A percentile compares a stretch with the other conserved stretches of the same genome.
Conservation (phyloP, 2,329 filamentous ascomycete genomes). For the Neonectria ditissima region DNA sequence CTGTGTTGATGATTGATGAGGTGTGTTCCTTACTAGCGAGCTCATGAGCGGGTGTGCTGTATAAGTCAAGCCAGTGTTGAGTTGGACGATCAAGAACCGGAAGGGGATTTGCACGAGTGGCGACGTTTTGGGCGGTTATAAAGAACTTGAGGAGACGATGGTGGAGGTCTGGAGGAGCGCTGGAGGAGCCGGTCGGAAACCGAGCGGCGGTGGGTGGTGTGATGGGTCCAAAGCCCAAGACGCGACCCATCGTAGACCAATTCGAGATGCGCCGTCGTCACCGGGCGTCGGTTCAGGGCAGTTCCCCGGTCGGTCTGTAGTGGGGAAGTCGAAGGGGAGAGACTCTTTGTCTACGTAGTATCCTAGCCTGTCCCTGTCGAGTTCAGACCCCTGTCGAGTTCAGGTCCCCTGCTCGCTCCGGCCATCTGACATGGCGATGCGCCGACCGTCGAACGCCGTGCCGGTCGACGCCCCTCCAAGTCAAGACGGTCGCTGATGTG, state of each 20-base stretch:
- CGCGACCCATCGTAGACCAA: constrained; percentile 40
- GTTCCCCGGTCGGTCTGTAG: neutral
- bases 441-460: constrained; percentile 35
- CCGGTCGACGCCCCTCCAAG: constrained; percentile 21
- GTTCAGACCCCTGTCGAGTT: constrained; percentile 7
- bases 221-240: constrained; percentile 38
- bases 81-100: constrained; percentile 22
- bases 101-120: constrained; percentile 33
- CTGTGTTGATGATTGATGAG: constrained; percentile 31
- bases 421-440: constrained; percentile 42
- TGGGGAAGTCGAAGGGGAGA: too few relatives aligned
- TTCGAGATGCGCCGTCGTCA: constrained; percentile 39
- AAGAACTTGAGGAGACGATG: constrained; percentile 36
- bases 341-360: too few relatives aligned
- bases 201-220: constrained; percentile 46
- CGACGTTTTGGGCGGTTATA: constrained; percentile 43
- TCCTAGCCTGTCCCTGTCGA: constrained; percentile 23
- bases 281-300: constrained; percentile 24
- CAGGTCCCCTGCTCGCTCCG: constrained; percentile 3
- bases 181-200: constrained; percentile 44
- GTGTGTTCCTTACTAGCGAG: constrained; percentile 43
- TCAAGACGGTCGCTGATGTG: constrained; percentile 6
- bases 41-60: constrained; percentile 42
- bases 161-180: constrained; percentile 29
- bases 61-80: constrained; percentile 32